Evolutionary conservation across 345 rosid genomes (phyloP), one percentile per base, ranked within the genome.

Genomic region (Ailanthus altissimus): DNA sequence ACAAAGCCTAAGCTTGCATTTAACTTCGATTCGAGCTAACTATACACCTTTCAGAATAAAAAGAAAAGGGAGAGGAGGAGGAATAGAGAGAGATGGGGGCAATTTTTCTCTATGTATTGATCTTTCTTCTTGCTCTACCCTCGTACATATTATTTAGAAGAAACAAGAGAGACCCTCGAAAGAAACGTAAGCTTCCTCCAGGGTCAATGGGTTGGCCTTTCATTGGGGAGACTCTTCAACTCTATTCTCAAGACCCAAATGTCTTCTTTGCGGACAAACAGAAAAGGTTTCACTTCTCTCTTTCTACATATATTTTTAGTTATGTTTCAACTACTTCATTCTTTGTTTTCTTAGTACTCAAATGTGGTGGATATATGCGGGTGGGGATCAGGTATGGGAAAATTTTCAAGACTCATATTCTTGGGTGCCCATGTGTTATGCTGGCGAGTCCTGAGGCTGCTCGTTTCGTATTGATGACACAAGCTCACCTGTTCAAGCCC

Each of bases 351-450:
- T 45, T 66, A 21, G 21, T 23, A 53, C 45, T 54, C 54, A 67
- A 47, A 70, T 66, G 70, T 25, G 66, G 20, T 42, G 60, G 70
- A 21, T 77, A 51, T 66, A 63, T 32, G 3, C 3, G 38, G 1
- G 38, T 32, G 62, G 25, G 54, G 43, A 75, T 51, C 60, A 93
- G 97, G 77, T 89, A 92, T 42, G 98, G 99, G 28, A 93, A 94
- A 86, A 90, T 95, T 69, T 95, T 95, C 92, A 93, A 93, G 86
- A 93, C 92, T 36, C 91, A 90, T 79, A 85, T 95, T 75, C 84
- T 95, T 10, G 99, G 99, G 20, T 95, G 97, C 75, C 99, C 97
- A 32, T 86, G 97, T 81, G 92, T 92, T 59, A 93, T 93, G 98
- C 84, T 95, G 84, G 93, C 96, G 0, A 89, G 98, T 77, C 97